phyloP scores from a whole-genome alignment of 768 basidiomycete species.

The Russula abietina region DNA sequence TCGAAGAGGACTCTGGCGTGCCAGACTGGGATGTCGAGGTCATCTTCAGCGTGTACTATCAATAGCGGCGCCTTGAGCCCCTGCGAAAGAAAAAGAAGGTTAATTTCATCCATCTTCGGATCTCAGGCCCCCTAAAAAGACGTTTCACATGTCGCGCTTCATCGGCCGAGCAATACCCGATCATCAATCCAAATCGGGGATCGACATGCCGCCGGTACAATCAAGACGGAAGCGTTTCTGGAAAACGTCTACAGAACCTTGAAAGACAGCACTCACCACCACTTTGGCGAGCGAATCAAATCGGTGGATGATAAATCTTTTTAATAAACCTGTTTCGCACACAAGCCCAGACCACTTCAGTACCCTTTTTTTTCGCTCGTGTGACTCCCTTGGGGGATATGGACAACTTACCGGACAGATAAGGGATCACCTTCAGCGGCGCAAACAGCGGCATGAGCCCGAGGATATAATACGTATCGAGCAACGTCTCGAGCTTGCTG shows the following conservation, averaged over 20 bases:
- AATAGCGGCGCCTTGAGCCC: slow-evolving; percentile 61
- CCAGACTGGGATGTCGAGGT: slow-evolving; percentile 62
- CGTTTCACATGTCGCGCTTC: neutral
- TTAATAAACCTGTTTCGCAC: slow-evolving; percentile 44
- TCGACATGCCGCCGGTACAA: neutral
- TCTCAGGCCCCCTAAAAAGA: neutral
- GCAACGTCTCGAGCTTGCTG: slow-evolving; percentile 37
- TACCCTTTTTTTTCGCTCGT: slow-evolving; percentile 1
- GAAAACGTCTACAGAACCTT: slow-evolving; percentile 2
- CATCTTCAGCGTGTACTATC: slow-evolving; percentile 69
- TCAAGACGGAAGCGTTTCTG: neutral
- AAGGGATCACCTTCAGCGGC: slow-evolving; percentile 60
- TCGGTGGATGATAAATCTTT: slow-evolving; percentile 46
- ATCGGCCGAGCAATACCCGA: slow-evolving; percentile 1
- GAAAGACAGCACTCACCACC: slow-evolving; percentile 39
- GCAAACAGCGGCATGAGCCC: slow-evolving; percentile 65
- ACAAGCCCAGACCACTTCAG: neutral
- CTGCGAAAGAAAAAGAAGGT: slow-evolving; percentile 38
- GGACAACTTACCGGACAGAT: slow-evolving; percentile 49
- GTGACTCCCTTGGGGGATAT: neutral
- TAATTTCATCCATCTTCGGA: neutral
- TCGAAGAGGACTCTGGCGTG: slow-evolving; percentile 69
- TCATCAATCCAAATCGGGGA: neutral
- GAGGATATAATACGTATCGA: slow-evolving; percentile 63
- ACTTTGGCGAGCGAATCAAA: slow-evolving; percentile 63